Percentiles rank a stretch among this genome's conserved stretches.
These are phyloP conservation scores for Exobasidium rhododendri DNA, from an alignment of 1,284 basidiomycete species.

Conservation along the genomic window DNA sequence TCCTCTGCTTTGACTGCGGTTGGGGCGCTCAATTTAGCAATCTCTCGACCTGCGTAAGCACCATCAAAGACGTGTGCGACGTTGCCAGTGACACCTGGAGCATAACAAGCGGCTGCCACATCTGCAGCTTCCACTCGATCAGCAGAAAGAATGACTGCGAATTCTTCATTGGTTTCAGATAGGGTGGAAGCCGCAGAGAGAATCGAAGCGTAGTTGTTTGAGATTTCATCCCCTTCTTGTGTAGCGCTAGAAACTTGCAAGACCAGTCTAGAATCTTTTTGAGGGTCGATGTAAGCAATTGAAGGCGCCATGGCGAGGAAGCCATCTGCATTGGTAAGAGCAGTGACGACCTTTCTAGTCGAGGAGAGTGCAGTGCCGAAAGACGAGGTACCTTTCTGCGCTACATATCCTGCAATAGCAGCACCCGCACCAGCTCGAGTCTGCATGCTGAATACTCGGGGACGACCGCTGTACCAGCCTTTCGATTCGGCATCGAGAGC, in stretches of 20 bases:
- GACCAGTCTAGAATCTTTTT: slow-evolving; percentile 38
- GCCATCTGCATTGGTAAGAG: slow-evolving; percentile 49
- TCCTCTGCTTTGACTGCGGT: slow-evolving; percentile 58
- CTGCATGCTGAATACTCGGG: slow-evolving; percentile 52
- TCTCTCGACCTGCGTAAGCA: slow-evolving; percentile 45
- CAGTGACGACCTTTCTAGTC: slow-evolving; percentile 38
- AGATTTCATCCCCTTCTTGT: slow-evolving; percentile 39
- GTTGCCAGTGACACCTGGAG: slow-evolving; percentile 26
- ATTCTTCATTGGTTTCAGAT: slow-evolving; percentile 36
- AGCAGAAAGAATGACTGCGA: slow-evolving; percentile 47
- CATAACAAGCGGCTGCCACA: slow-evolving; percentile 46
- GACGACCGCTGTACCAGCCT: slow-evolving; percentile 32
- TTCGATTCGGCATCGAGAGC: slow-evolving; percentile 26
- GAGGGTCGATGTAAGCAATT: slow-evolving; percentile 25
- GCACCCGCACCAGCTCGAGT: slow-evolving; percentile 64
- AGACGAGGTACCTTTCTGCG: slow-evolving; percentile 31
- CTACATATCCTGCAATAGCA: slow-evolving; percentile 50
- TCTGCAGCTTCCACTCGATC: slow-evolving; percentile 48
- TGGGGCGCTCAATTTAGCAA: slow-evolving; percentile 39
- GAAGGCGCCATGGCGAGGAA: slow-evolving; percentile 50
- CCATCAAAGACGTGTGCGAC: slow-evolving; percentile 54
- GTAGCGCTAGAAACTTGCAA: slow-evolving; percentile 50
- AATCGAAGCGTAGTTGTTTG: slow-evolving; percentile 52
- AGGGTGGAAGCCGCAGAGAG: slow-evolving; percentile 36
- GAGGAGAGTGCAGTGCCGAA: slow-evolving; percentile 19